Conservation (phyloP, 192 early-diverging fungal genomes). For the Mortierella antarctica region DNA sequence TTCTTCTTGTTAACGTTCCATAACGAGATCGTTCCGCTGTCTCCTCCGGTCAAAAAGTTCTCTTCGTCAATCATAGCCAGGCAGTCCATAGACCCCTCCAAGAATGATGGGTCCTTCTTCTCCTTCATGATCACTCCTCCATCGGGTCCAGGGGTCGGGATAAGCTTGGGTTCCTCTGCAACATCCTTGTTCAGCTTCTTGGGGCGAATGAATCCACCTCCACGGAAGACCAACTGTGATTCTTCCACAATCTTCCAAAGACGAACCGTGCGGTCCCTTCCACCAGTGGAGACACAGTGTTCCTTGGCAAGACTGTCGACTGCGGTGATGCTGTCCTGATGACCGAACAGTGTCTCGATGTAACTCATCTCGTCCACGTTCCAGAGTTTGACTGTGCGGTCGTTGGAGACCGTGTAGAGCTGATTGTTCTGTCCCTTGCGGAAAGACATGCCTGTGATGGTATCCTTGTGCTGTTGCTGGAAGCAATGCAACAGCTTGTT, state of each 20-base stretch:
- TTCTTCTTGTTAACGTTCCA: constrained; percentile 96
- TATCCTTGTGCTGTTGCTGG: constrained; percentile 90
- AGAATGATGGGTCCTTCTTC: constrained; percentile 45
- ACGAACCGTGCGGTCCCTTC: constrained; percentile 89
- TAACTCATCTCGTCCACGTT: constrained; percentile 92
- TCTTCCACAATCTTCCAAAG: constrained; percentile 98
- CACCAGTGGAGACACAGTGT: constrained; percentile 90
- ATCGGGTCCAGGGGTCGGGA: constrained; percentile 15
- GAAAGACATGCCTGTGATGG: constrained; percentile 87
- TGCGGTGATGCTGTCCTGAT: constrained; percentile 90
- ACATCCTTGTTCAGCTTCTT: constrained; percentile 41
- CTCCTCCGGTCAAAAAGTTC: constrained; percentile 90
- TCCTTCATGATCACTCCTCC: constrained; percentile 34
- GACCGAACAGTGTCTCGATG: constrained; percentile 97
- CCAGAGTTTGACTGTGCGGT: constrained; percentile 98
- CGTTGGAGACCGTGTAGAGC: constrained; percentile 89
- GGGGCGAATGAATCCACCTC: constrained; percentile 64
- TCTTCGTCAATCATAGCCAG: constrained; percentile 95
- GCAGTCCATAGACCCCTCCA: constrained; percentile 83
- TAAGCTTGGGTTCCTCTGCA: constrained; percentile 24
- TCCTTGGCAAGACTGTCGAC: constrained; percentile 89
- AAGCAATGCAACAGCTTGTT: constrained; percentile 79
- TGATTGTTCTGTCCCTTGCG: constrained; percentile 77
- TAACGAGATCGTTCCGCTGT: constrained; percentile 90
- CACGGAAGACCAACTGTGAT: constrained; percentile 91